Percentiles rank a stretch among this genome's conserved stretches.
phyloP scores from a whole-genome alignment of 73 alveolate genomes.

The Uronychia binucleata region DNA sequence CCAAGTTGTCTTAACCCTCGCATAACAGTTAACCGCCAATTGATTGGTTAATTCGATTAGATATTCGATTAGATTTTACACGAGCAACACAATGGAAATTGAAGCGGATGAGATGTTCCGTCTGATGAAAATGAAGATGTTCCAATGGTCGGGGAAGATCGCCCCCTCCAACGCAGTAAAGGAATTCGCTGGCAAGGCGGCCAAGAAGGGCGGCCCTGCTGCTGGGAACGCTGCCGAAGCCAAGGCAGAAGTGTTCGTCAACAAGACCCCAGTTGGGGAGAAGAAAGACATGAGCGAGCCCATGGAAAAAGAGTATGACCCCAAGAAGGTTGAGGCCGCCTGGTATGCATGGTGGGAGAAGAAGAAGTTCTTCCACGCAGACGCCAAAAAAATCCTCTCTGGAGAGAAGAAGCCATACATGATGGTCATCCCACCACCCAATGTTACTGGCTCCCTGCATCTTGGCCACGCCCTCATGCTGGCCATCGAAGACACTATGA shows the following conservation, averaged over 20 bases:
- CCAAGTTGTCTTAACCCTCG: neutral
- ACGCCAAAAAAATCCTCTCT: constrained; percentile 74
- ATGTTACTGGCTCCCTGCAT: constrained; percentile 99
- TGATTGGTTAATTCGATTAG: neutral
- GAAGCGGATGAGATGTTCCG: constrained; percentile 53
- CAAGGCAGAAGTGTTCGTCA: constrained; percentile 12
- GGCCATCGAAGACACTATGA: constrained; percentile 93
- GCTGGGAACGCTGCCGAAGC: constrained; percentile 22
- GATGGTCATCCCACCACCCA: constrained; percentile 99
- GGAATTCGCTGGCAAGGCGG: neutral
- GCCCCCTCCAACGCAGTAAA: neutral
- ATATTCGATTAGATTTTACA: neutral
- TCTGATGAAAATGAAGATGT: constrained; percentile 30
- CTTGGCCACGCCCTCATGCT: constrained; percentile 85
- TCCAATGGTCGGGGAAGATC: constrained; percentile 26
- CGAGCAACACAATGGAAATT: constrained; percentile 18
- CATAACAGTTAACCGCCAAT: neutral
- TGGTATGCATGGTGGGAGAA: constrained; percentile 98
- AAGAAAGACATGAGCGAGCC: constrained; percentile 74
- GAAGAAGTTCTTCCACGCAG: constrained; percentile 85
- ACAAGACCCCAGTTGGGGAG: constrained; percentile 79
- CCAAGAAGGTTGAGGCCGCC: constrained; percentile 89
- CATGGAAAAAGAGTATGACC: constrained; percentile 90
- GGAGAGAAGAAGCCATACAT: constrained; percentile 84
- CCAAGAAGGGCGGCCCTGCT: constrained; percentile 19